Conservation (phyloP, 371 early-diverging fungal species). For the Thermomucor indicae-seudaticae region DNA sequence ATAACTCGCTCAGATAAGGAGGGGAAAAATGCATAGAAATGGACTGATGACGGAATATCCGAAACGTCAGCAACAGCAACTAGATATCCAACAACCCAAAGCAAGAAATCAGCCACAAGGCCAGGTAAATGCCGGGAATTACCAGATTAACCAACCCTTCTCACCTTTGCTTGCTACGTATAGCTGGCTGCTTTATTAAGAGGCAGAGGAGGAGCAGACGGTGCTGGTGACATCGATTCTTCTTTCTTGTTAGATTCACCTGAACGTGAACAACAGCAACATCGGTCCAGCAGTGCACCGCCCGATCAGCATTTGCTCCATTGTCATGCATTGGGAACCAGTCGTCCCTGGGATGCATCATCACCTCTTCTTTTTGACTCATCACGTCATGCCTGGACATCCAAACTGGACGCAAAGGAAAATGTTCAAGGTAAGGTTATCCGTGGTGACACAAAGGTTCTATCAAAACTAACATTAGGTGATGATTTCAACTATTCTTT, state of each 20-base stretch:
- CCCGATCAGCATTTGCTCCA: conserved; percentile 12
- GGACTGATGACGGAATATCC: too few relatives aligned
- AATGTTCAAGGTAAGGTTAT: background rate
- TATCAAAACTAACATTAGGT: background rate
- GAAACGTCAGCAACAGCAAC: conserved; percentile 7
- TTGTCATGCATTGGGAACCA: too few relatives aligned
- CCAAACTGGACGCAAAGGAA: background rate
- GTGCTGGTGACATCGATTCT: conserved; percentile 9
- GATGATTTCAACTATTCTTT: too few relatives aligned
- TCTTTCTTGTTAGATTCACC: conserved; percentile 9
- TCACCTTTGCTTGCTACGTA: background rate
- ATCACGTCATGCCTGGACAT: conserved; percentile 5
- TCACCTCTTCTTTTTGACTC: background rate
- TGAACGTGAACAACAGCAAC: conserved; percentile 8
- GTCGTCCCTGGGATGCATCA: background rate
- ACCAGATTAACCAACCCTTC: background rate
- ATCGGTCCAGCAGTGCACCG: conserved; percentile 15
- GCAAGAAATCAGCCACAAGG: conserved; percentile 25
- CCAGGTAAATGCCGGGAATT: conserved; percentile 8
- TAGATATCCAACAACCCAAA: conserved; percentile 20
- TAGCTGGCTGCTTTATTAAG: conserved; percentile 22
- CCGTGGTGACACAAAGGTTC: background rate
- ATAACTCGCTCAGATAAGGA: too few relatives aligned
- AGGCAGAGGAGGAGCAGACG: conserved; percentile 10
- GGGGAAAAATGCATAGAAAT: too few relatives aligned